Evolutionary conservation across 2,329 filamentous ascomycete genomes (phyloP), one percentile per base, ranked within the genome.

Genomic region (Rhynchosporium agropyri): DNA sequence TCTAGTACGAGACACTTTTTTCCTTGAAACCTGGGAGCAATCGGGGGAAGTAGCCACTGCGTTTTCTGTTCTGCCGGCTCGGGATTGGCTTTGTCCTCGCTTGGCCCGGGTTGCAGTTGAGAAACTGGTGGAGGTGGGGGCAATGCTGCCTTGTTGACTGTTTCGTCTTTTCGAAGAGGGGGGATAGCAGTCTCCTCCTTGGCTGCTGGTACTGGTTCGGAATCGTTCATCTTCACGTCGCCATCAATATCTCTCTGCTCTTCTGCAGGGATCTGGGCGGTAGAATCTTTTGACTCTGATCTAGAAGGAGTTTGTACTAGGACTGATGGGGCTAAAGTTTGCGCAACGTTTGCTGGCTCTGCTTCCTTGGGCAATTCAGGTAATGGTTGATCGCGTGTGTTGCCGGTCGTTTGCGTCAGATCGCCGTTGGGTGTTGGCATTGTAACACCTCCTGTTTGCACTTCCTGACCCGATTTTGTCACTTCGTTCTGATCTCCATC

Each of bases 1-100:
- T 99, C 95, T 51, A 99, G 83, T 20, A 99, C 94, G 46, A 99
- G 80, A 72, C 95, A 99, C 77, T 99, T 99, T 74, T 91, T 89
- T 33, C 92, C 92, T 76, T 89, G 87, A 71, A 95, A 86, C 70
- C 91, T 88, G 31, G 91, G 88, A 46, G 87, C 82, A 68, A 94
- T 84, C 0, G 93, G 88, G n/a, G 92, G 92, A 60, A 99, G 79
- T 42, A 99, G 81, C 72, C 72, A 75, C 65, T 74, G 69, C 57
- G 74, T 71, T 50, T 73, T 73, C 61, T 71, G 69, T 42, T 74
- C 73, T 15, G 67, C 64, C 4, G 68, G 56, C 49, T 74, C 70
- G 33, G 65, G 65, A 28, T 66, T 55, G 9, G 63, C 38, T 13
- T 58, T 50, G 8, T 69, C 68, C 46, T 73, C 68, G 45, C 50